Percentiles rank a stretch among this genome's conserved stretches.
Conservation (phyloP, 78 protist genomes). For the Planoprotostelium fungivorum region DNA sequence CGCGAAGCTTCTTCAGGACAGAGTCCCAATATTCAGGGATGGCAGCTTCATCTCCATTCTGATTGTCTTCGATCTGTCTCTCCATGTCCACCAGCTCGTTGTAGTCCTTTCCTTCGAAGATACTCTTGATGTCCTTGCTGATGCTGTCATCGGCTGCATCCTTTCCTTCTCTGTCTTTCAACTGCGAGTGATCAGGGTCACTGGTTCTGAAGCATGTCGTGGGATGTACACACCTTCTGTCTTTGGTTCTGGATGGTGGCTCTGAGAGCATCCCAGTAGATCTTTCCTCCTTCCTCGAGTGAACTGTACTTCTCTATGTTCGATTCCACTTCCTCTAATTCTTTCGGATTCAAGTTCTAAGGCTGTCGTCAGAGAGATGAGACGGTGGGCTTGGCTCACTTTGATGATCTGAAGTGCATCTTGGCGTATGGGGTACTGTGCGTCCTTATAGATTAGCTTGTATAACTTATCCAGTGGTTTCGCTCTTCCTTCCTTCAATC, state of each 20-base stretch:
- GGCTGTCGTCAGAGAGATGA: background rate
- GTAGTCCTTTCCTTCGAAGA: slow-evolving; percentile 48
- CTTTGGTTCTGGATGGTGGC: background rate
- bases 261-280: background rate
- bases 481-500: slow-evolving; percentile 73
- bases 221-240: background rate
- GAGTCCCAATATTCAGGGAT: slow-evolving; percentile 84
- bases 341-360: background rate
- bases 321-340: background rate
- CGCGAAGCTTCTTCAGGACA: slow-evolving; percentile 25
- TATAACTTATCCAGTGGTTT: slow-evolving; percentile 73
- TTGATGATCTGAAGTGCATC: background rate
- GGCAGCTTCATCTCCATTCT: slow-evolving; percentile 21
- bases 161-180: too few relatives aligned
- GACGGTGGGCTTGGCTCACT: background rate
- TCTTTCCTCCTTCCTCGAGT: background rate
- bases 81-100: slow-evolving; percentile 49
- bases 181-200: background rate
- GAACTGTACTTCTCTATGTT: background rate
- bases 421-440: background rate
- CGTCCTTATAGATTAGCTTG: slow-evolving; percentile 5
- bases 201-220: background rate
- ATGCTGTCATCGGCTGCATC: background rate
- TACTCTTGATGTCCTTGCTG: slow-evolving; percentile 9
- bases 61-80: slow-evolving; percentile 19